Percentiles rank a stretch among this genome's conserved stretches.
These are phyloP conservation scores for Catunica adiposa DNA, from an alignment of 2,329 filamentous ascomycete genomes.

Conservation along the genomic window DNA sequence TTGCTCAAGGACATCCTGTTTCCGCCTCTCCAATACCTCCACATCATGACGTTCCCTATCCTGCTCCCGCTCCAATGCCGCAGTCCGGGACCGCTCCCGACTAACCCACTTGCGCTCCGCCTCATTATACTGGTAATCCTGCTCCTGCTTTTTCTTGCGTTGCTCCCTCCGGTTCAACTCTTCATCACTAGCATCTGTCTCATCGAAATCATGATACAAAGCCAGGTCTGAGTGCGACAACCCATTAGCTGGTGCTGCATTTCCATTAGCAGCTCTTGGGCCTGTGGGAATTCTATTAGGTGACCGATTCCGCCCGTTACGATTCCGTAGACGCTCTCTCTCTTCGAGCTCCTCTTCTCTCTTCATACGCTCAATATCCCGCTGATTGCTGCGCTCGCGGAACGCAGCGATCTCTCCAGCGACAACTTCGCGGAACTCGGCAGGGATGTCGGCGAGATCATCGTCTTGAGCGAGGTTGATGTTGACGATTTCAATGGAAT, in stretches of 20 bases:
- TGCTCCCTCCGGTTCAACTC: constrained; percentile 62
- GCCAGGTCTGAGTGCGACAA: constrained; percentile 28
- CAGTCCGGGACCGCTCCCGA: constrained; percentile 66
- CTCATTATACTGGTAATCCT: constrained; percentile 66
- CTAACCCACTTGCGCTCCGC: constrained; percentile 84
- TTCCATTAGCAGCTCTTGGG: constrained; percentile 53
- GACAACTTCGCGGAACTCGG: constrained; percentile 90
- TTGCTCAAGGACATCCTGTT: constrained; percentile 49
- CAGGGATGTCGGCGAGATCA: constrained; percentile 85
- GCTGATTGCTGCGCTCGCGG: constrained; percentile 72
- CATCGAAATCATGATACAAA: constrained; percentile 51
- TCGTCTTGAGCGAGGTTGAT: constrained; percentile 80
- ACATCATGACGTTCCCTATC: constrained; percentile 64
- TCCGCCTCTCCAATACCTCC: constrained; percentile 45
- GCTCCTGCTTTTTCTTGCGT: constrained; percentile 55
- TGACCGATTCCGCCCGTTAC: constrained; percentile 1
- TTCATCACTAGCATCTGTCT: constrained; percentile 72
- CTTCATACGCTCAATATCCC: constrained; percentile 74
- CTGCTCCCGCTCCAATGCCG: constrained; percentile 71
- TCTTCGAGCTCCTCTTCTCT: constrained; percentile 88
- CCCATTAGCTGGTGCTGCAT: constrained; percentile 59
- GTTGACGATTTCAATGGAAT: constrained; percentile 69
- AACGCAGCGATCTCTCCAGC: constrained; percentile 89
- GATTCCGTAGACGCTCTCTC: constrained; percentile 60
- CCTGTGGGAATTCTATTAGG: constrained; percentile 51